Base-by-base conservation (phyloP, 2,329 filamentous ascomycete species). In the Sclerotinia minor region DNA sequence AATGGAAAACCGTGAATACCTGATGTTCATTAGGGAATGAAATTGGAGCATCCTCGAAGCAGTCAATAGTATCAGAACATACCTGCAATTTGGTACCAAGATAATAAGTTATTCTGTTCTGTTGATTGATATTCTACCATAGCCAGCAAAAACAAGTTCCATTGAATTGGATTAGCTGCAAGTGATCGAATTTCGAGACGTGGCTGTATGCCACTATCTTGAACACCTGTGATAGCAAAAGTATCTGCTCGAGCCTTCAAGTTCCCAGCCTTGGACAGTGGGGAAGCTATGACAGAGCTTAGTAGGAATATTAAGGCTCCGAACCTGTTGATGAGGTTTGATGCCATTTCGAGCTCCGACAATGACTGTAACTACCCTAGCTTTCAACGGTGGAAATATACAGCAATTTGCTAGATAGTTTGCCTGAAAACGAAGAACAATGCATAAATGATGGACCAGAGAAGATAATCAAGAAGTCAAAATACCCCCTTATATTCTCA, bases 51-150 rank as follows among this genome's bases (percentile, higher is more conserved):
- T 60, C 19, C 15, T 17, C 4, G 19, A n/a, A 44, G 7, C 15
- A 64, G 17, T 24, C 13, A 41, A 41, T 41, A 11, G 3, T 3
- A 9, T 32, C 2, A 15, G 9, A 26, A 53, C 61, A 11, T 77
- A 91, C 92, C 90, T 70, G 89, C 85, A 73, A 96, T 84, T 75
- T 91, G 86, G 79, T 92, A 95, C 81, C 87, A 95, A 58, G 91
- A 94, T 44, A 89, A 81, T 67, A 86, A 80, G 50, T 82, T 80
- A 79, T 92, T 89, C 71, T 87, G 80, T 67, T 85, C 85, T 69
- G 81, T 84, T 79, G 92, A 87, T 81, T 94, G 87, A 80, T 87
- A 86, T 45, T 41, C 29, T 77, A 85, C 86, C 74, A 94, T 82
- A 15, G 89, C 89, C 61, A 94, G 83, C 38, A 96, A 80, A 77